Base-by-base conservation (phyloP, 73 alveolate species). In the Stentor coeruleus region DNA sequence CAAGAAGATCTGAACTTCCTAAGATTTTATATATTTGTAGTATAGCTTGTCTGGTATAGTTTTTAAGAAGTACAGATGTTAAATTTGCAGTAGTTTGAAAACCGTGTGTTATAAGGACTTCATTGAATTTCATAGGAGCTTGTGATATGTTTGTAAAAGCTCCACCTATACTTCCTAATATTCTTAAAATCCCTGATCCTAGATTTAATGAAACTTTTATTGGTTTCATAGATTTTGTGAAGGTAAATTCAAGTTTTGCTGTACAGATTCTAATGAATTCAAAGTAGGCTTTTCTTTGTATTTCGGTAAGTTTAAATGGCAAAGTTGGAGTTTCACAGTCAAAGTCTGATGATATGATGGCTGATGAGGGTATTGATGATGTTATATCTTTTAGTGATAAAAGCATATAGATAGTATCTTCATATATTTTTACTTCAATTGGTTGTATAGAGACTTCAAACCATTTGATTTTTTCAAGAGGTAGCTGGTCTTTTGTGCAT, bases 1-100 rank as follows among this genome's bases (percentile, higher is more conserved):
- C 99, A 15, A 95, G 75, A 26, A 95, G 81, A 85, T 95, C 98
- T 33, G 93, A 82, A 59, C 91, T 74, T 31, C 99, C 99, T 15
- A 95, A 15, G 1, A 95, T 81, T 82, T 93, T 95, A 59, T 89
- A 93, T 39, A 95, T 74, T 81, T 95, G 95, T 60, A 85, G 36
- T 6, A 89, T 86, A 35, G 96, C 97, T 85, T 95, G 92, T 58
- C 91, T 58, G 20, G 84, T 84, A 76, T 88, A 93, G 79, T 93
- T 90, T 72, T 89, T 87, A 35, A 59, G 59, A 60, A 90, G 74
- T 58, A 38, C 28, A 38, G 72, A 38, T 0, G 39, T 40, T 1
- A 90, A 39, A 36, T 66, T 83, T 3, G 58, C 58, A 31, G 74
- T 80, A 3, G 95, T 74, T 28, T 83, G 76, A 86, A 87, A 90